phyloP scores from a whole-genome alignment of 2,329 filamentous ascomycete genomes.

The Salinomyces thailandicus region DNA sequence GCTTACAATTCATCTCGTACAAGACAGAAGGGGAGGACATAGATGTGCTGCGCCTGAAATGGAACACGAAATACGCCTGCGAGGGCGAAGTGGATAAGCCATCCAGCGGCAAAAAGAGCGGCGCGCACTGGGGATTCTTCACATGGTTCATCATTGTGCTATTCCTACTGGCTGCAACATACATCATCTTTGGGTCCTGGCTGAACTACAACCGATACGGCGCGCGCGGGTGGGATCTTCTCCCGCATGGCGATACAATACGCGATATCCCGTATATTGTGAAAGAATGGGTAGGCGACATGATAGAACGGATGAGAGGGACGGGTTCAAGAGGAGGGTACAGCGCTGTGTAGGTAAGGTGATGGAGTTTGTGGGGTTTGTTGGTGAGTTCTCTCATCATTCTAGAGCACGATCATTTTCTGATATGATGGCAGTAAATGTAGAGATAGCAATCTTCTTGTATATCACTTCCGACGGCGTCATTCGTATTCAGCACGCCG shows the following conservation, averaged over 20 bases:
- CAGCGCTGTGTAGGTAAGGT: constrained; percentile 71
- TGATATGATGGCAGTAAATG: too few relatives aligned
- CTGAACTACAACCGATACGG: constrained; percentile 97
- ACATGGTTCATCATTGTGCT: constrained; percentile 89
- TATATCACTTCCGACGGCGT: too few relatives aligned
- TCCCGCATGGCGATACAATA: constrained; percentile 86
- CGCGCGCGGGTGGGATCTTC: constrained; percentile 84
- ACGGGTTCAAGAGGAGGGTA: constrained; percentile 71
- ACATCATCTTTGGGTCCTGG: constrained; percentile 97
- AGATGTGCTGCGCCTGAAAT: constrained; percentile 63
- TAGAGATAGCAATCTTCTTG: too few relatives aligned
- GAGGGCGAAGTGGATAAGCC: constrained; percentile 35
- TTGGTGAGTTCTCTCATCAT: too few relatives aligned
- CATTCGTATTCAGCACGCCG: too few relatives aligned
- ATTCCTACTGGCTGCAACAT: constrained; percentile 76
- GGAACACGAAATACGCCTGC: constrained; percentile 83
- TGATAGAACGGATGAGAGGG: constrained; percentile 78
- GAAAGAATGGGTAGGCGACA: constrained; percentile 73
- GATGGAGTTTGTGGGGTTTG: too few relatives aligned
- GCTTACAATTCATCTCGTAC: constrained; percentile 69
- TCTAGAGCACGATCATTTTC: too few relatives aligned
- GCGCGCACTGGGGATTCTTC: constrained; percentile 80
- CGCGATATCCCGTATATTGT: constrained; percentile 85
- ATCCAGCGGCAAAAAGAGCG: constrained; percentile 33
- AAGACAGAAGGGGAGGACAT: constrained; percentile 44